Conservation (phyloP, 352 stramenopile species). For the Pythium aquatile region DNA sequence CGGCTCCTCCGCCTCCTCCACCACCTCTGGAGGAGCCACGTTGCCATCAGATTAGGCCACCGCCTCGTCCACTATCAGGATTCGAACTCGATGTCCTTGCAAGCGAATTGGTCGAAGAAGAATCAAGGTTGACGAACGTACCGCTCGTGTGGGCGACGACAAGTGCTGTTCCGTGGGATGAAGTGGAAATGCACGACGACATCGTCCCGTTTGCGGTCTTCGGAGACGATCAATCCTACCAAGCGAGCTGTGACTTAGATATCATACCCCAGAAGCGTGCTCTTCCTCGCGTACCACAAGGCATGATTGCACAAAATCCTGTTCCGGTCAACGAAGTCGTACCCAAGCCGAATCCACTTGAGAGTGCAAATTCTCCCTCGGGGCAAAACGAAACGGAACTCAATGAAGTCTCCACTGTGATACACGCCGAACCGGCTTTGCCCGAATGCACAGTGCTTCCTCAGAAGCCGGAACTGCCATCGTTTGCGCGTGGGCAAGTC, state of each 20-base stretch:
- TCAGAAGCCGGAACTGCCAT: not conserved
- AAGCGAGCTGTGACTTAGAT: not conserved
- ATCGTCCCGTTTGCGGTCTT: not conserved
- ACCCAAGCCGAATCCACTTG: not conserved
- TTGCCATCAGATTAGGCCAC: not conserved
- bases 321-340: not conserved
- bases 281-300: not conserved
- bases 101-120: slow-evolving; percentile 20
- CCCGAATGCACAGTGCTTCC: not conserved
- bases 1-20: not conserved
- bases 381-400: not conserved
- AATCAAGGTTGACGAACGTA: not conserved
- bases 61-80: not conserved
- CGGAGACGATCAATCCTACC: not conserved
- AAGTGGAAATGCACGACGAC: not conserved
- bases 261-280: not conserved
- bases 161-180: not conserved
- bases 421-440: not conserved
- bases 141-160: not conserved
- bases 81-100: slow-evolving; percentile 28
- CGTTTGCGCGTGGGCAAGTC: not conserved
- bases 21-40: not conserved
- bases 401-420: not conserved
- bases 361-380: not conserved
- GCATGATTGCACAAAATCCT: not conserved